A percentile compares a stretch with the other conserved stretches of the same genome.
Evolutionary conservation across 1,139 yeast genomes (phyloP).

Genomic region (Yamadazyma atmosphaerica): DNA sequence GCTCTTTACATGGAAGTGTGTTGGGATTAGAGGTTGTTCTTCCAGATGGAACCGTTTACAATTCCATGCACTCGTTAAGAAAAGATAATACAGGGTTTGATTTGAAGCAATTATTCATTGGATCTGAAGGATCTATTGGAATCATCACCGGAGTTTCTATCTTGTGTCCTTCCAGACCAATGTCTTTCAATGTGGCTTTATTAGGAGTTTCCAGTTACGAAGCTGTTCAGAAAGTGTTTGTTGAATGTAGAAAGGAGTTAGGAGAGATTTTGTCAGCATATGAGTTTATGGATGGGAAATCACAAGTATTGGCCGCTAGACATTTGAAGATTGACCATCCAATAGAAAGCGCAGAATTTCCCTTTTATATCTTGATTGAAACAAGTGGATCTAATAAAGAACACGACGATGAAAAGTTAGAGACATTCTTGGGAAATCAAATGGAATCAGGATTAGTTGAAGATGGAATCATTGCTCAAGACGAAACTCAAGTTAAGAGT

Average conservation of each 20-base stretch:
- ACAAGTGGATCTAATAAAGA: constrained; percentile 92
- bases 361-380: constrained; percentile 88
- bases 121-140: constrained; percentile 91
- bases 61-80: constrained; percentile 79
- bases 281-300: constrained; percentile 87
- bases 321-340: constrained; percentile 68
- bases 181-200: constrained; percentile 84
- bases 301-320: constrained; percentile 64
- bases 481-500: constrained; percentile 77
- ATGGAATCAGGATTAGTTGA: constrained; percentile 82
- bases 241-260: constrained; percentile 73
- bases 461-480: constrained; percentile 96
- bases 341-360: constrained; percentile 69
- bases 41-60: constrained; percentile 82
- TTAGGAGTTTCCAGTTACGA: constrained; percentile 82
- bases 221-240: constrained; percentile 78
- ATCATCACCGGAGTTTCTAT: constrained; percentile 87
- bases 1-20: constrained; percentile 90
- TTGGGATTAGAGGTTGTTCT: constrained; percentile 89
- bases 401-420: constrained; percentile 78
- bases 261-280: constrained; percentile 89
- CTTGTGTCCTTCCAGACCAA: constrained; percentile 90
- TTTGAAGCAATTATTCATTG: constrained; percentile 87
- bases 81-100: constrained; percentile 96
- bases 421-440: constrained; percentile 73